Conservation (phyloP, 169 alveolate species). For the Pseudocohnilembus persalinus region DNA sequence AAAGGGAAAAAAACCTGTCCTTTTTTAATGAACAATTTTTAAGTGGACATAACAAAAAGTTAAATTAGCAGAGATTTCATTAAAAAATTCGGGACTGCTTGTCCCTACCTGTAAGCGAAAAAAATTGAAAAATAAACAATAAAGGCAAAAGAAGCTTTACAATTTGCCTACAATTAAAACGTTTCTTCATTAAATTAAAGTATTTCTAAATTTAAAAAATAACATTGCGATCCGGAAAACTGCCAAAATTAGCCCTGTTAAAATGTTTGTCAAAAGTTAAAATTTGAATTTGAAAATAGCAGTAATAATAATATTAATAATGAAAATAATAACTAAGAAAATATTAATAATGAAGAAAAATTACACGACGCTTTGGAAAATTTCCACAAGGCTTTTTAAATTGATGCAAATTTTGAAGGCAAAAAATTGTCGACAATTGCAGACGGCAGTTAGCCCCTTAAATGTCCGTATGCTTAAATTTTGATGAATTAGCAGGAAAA, state of each 20-base stretch:
- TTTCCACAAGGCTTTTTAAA: too few species aligned
- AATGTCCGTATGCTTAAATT: too few species aligned
- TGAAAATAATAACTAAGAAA: too few species aligned
- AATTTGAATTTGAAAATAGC: too few species aligned
- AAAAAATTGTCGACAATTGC: too few species aligned
- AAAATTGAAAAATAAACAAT: slow-evolving; percentile 1
- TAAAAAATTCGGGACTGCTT: slow-evolving; percentile 8
- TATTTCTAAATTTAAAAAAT: not conserved
- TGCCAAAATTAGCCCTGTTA: not conserved
- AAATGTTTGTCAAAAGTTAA: not conserved
- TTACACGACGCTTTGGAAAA: too few species aligned
- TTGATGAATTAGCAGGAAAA: not conserved
- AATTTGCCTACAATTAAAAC: not conserved
- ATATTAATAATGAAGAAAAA: too few species aligned
- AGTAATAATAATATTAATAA: too few species aligned
- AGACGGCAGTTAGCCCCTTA: too few species aligned
- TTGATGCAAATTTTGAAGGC: not conserved
- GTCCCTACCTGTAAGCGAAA: slow-evolving; percentile 11
- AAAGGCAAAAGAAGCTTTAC: not conserved
- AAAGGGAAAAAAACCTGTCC: slow-evolving; percentile 12
- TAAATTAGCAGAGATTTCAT: slow-evolving; percentile 1
- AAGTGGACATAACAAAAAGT: not conserved
- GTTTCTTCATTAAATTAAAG: not conserved
- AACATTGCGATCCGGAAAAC: not conserved
- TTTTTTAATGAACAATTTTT: not conserved